phyloP scores from a whole-genome alignment of 192 early-diverging fungal species.

The Pilaira anomala region DNA sequence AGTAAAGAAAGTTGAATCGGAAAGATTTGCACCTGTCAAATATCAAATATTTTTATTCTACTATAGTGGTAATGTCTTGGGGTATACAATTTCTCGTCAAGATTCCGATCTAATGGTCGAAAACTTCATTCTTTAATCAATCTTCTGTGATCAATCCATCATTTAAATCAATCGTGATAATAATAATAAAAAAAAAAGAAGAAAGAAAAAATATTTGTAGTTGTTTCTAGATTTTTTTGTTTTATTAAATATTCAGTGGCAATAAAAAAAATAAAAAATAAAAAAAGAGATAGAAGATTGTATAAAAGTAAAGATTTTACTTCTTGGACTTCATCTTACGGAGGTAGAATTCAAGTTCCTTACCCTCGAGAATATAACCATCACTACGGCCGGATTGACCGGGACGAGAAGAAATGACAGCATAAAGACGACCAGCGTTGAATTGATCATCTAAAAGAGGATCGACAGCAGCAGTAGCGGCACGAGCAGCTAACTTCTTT shows the following conservation, averaged over 20 bases:
- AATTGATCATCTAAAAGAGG: conserved; percentile 91
- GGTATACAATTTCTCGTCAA: conserved; percentile 22
- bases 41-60: conserved; percentile 27
- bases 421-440: conserved; percentile 88
- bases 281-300: no score
- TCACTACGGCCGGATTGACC: conserved; percentile 97
- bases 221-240: no score
- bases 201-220: no score
- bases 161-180: no score
- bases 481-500: conserved; percentile 83
- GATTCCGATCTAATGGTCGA: not conserved
- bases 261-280: no score
- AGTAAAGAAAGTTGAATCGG: conserved; percentile 10
- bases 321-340: conserved; percentile 63
- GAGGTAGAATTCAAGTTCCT: conserved; percentile 99
- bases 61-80: conserved; percentile 18
- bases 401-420: conserved; percentile 91
- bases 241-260: no score
- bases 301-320: no score
- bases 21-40: conserved; percentile 3
- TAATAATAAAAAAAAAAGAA: not conserved
- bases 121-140: conserved; percentile 10
- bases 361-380: conserved; percentile 98
- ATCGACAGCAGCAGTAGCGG: conserved; percentile 83
- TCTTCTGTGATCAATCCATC: not conserved